Evolutionary conservation across 306 rosid genomes (phyloP).

Genomic region (Prosopis cineraria): DNA sequence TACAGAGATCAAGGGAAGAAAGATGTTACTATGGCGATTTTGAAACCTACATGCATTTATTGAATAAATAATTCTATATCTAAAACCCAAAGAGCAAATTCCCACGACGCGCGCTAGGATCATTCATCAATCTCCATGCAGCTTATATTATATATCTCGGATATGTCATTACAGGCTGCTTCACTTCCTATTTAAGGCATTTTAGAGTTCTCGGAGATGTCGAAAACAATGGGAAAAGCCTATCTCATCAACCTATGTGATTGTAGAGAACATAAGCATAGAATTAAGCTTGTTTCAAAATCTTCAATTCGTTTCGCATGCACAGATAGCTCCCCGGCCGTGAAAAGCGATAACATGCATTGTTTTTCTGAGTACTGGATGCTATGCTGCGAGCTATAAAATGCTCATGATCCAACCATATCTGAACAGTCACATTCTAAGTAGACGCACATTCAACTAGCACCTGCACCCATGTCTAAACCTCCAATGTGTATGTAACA

Average conservation of each 20-base stretch:
- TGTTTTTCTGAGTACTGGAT: conserved; percentile 1
- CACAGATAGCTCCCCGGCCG: background rate
- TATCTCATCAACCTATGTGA: background rate
- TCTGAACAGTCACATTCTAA: background rate
- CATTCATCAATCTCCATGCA: background rate
- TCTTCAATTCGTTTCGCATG: no score
- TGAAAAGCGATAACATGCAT: background rate
- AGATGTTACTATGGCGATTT: background rate
- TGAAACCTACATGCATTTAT: background rate
- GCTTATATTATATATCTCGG: background rate
- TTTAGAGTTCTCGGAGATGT: background rate
- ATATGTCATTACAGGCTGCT: background rate
- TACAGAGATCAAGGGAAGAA: background rate
- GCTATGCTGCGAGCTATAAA: conserved; percentile 14
- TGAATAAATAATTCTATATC: background rate
- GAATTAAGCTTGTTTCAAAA: background rate
- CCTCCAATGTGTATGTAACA: background rate
- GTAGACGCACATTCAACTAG: background rate
- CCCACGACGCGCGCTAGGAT: background rate
- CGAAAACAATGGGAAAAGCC: background rate
- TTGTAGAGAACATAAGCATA: no score
- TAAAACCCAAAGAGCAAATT: conserved; percentile 4
- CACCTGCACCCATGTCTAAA: background rate
- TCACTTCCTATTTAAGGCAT: background rate
- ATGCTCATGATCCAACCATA: background rate